Evolutionary conservation across 2,329 filamentous ascomycete genomes (phyloP), one percentile per base, ranked within the genome.

Genomic region (Lecanosticta acicola): DNA sequence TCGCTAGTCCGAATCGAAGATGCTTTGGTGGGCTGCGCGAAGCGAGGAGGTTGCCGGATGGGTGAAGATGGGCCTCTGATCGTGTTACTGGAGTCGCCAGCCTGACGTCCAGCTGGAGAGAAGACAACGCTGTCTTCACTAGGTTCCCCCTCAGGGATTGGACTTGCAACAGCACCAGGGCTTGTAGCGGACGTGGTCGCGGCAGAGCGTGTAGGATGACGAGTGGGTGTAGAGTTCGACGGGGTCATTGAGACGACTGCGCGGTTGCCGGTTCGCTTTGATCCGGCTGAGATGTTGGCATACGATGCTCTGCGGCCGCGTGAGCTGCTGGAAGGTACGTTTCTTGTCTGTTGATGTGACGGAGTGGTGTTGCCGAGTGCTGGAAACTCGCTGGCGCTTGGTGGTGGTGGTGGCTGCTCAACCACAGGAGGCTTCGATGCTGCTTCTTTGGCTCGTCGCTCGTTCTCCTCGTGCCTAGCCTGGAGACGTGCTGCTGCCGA

Each of bases 21-120:
- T 3, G 61, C 56, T 41, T 53, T 47, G 1, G 62, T 65, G 2
- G 62, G 59, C 46, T 61, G 58, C 7, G 62, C 61, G 39, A 64
- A 64, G 29, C 50, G 58, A 18, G 60, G 53, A 11, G 50, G 47
- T 13, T 34, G 11, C 16, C 45, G 46, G 3, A 16, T 19, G 4
- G 32, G 24, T 4, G 44, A 26, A 11, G 17, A 7, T 16, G 24
- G 32, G 13, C 13, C 32, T 45, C 14, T 19, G 17, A 26, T 32
- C 18, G n/a, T 43, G 17, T 3, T 16, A 10, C 3, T 26, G 40
- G 32, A 7, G 16, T 16, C 9, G 13, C 9, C 3, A 10, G 11
- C 16, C 41, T 17, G 19, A 18, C 16, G 13, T 16, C 16, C 4
- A 20, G 4, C 21, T 21, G 42, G 40, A 16, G 43, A 45, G 24